Conservation (phyloP, 2,329 filamentous ascomycete genomes). For the Pyrenochaeta sp. region DNA sequence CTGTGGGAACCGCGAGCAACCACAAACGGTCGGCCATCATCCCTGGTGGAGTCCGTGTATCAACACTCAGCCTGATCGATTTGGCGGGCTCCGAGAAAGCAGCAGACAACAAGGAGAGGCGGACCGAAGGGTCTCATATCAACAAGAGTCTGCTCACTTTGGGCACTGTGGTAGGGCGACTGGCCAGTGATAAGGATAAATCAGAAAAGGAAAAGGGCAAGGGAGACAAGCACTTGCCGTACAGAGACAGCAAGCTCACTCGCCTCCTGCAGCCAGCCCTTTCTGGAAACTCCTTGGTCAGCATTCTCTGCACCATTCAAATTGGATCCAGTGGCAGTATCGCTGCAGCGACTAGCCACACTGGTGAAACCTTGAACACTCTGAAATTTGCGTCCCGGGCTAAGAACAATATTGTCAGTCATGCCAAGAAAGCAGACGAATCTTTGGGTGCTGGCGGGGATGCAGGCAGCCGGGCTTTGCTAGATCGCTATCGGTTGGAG, state of each 20-base stretch:
- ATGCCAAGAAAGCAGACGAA: conserved; percentile 94
- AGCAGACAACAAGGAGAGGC: conserved; percentile 91
- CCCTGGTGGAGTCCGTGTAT: conserved; percentile 92
- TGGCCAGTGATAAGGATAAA: conserved; percentile 91
- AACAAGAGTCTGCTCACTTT: conserved; percentile 97
- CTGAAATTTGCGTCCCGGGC: conserved; percentile 95
- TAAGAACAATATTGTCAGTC: conserved; percentile 97
- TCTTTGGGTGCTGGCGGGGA: conserved; percentile 80
- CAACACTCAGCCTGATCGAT: conserved; percentile 94
- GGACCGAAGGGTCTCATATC: conserved; percentile 95
- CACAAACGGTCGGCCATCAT: conserved; percentile 51
- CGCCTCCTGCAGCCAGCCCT: conserved; percentile 89
- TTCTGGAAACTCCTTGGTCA: conserved; percentile 92
- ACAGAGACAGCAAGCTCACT: conserved; percentile 97
- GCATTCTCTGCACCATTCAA: conserved; percentile 96
- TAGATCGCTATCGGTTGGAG: conserved; percentile 94
- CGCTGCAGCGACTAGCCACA: conserved; percentile 76
- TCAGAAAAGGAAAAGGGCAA: conserved; percentile 77
- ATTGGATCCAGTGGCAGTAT: conserved; percentile 79
- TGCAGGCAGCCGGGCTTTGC: conserved; percentile 82
- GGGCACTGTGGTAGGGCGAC: conserved; percentile 90
- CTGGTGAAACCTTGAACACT: conserved; percentile 90
- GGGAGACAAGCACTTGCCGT: conserved; percentile 93
- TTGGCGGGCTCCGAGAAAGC: conserved; percentile 95
- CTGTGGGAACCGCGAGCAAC: conserved; percentile 49